Evolutionary conservation across 768 basidiomycete genomes (phyloP).

Genomic region (Clitopilus passeckerianus): DNA sequence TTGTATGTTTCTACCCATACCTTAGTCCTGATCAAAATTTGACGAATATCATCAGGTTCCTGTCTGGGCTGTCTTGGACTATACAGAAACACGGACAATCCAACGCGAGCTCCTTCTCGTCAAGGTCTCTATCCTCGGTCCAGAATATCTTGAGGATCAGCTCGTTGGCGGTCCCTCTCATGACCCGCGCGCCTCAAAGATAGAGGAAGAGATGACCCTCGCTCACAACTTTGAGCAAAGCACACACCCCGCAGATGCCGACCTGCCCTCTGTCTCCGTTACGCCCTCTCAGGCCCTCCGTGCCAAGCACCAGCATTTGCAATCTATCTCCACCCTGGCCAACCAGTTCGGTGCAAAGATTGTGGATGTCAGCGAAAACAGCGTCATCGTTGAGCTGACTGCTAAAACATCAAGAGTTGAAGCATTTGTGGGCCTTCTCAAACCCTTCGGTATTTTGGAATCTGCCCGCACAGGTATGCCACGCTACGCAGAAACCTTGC

Average conservation of each 20-base stretch:
- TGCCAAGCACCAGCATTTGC: conserved; percentile 83
- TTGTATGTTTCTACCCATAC: conserved; percentile 51
- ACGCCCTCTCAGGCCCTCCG: conserved; percentile 86
- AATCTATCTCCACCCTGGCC: conserved; percentile 81
- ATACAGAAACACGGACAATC: conserved; percentile 89
- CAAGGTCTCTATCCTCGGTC: conserved; percentile 96
- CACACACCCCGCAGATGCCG: conserved; percentile 30
- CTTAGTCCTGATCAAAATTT: background rate
- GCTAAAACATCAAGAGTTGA: conserved; percentile 91
- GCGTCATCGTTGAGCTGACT: conserved; percentile 91
- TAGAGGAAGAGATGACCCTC: conserved; percentile 65
- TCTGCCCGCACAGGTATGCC: conserved; percentile 82
- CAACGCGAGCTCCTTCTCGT: conserved; percentile 91
- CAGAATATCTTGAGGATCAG: conserved; percentile 94
- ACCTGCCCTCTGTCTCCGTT: conserved; percentile 28
- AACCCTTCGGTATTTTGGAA: conserved; percentile 95
- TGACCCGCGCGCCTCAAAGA: conserved; percentile 60
- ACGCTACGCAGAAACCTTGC: conserved; percentile 2
- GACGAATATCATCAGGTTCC: conserved; percentile 61
- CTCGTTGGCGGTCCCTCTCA: conserved; percentile 81
- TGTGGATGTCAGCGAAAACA: conserved; percentile 93
- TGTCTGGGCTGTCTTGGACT: conserved; percentile 99
- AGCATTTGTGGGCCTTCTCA: conserved; percentile 85
- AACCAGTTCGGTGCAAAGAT: conserved; percentile 89
- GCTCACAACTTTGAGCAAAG: conserved; percentile 76